Conservation (phyloP, 2,329 filamentous ascomycete species). For the Colletotrichum karsti region DNA sequence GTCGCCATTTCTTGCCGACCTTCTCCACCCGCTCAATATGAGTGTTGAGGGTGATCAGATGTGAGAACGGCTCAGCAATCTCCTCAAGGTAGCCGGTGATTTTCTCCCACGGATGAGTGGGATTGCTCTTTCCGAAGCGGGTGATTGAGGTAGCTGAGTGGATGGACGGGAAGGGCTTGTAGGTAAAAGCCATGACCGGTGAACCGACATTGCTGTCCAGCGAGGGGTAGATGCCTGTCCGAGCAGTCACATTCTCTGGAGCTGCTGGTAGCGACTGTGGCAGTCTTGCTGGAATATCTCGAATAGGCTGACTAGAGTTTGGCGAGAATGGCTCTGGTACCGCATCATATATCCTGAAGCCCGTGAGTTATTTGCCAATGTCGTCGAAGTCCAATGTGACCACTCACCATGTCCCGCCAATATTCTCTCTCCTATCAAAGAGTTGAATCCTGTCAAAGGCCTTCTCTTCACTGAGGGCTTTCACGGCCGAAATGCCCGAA, state of each 20-base stretch:
- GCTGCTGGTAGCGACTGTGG: slow-evolving; percentile 46
- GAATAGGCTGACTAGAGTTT: slow-evolving; percentile 50
- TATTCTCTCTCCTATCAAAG: slow-evolving; percentile 64
- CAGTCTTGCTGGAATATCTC: slow-evolving; percentile 50
- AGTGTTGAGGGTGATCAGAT: slow-evolving; percentile 55
- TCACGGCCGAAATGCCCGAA: slow-evolving; percentile 64
- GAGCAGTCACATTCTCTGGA: slow-evolving; percentile 40
- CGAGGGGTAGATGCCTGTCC: slow-evolving; percentile 48
- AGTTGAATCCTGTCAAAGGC: slow-evolving; percentile 63
- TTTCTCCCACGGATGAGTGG: slow-evolving; percentile 55
- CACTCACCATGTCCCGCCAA: slow-evolving; percentile 64
- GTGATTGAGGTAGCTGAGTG: slow-evolving; percentile 42
- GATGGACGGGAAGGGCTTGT: slow-evolving; percentile 55
- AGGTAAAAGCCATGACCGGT: slow-evolving; percentile 62
- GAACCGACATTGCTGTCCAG: slow-evolving; percentile 67
- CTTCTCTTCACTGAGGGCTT: slow-evolving; percentile 65
- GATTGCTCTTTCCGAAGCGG: slow-evolving; percentile 55
- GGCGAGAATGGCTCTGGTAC: slow-evolving; percentile 44
- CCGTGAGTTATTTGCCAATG: slow-evolving; percentile 48
- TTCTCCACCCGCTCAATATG: slow-evolving; percentile 64
- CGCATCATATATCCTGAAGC: slow-evolving; percentile 56
- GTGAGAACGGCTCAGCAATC: slow-evolving; percentile 60
- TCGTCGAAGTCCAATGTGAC: no score
- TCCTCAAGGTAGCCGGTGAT: slow-evolving; percentile 55
- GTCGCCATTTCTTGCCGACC: slow-evolving; percentile 50